A percentile compares a stretch with the other conserved stretches of the same genome.
These are phyloP conservation scores for Zizania palustris DNA, from an alignment of 202 grass and related monocot species.

Conservation along the genomic window DNA sequence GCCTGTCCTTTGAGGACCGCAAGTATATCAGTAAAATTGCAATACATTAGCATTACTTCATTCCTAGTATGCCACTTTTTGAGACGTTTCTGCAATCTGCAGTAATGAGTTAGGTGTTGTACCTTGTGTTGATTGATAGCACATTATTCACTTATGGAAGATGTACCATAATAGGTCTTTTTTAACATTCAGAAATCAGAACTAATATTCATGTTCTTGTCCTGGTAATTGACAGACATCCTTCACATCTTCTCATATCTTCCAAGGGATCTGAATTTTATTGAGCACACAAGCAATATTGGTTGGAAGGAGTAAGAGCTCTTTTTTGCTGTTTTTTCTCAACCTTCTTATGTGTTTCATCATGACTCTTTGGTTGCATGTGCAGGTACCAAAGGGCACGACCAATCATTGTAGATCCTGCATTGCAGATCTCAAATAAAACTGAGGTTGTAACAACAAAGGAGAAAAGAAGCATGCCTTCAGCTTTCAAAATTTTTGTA, in stretches of 20 bases:
- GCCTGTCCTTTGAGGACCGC: too few species aligned
- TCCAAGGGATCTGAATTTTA: slow-evolving; percentile 84
- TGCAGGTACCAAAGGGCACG: slow-evolving; percentile 69
- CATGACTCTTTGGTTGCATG: slow-evolving; percentile 48
- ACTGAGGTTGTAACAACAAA: slow-evolving; percentile 70
- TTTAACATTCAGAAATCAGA: slow-evolving; percentile 20
- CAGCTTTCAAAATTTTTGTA: slow-evolving; percentile 95
- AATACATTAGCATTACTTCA: background rate
- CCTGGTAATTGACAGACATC: slow-evolving; percentile 65
- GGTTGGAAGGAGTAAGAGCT: slow-evolving; percentile 79
- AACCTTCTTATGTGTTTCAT: slow-evolving; percentile 45
- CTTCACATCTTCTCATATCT: slow-evolving; percentile 85
- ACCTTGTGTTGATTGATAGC: background rate
- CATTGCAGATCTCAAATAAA: slow-evolving; percentile 72
- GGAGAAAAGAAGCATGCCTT: slow-evolving; percentile 80
- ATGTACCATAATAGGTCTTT: background rate
- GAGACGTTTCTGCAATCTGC: background rate
- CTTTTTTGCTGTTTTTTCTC: slow-evolving; percentile 17
- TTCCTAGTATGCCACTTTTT: background rate
- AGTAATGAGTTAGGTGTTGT: background rate
- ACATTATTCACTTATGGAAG: background rate
- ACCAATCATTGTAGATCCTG: slow-evolving; percentile 79
- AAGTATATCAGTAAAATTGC: background rate
- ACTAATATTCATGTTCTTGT: slow-evolving; percentile 28
- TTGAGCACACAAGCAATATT: slow-evolving; percentile 87